Base-by-base conservation (phyloP, 129 eudicot species). In the Ambrosia artemisiifolia region DNA sequence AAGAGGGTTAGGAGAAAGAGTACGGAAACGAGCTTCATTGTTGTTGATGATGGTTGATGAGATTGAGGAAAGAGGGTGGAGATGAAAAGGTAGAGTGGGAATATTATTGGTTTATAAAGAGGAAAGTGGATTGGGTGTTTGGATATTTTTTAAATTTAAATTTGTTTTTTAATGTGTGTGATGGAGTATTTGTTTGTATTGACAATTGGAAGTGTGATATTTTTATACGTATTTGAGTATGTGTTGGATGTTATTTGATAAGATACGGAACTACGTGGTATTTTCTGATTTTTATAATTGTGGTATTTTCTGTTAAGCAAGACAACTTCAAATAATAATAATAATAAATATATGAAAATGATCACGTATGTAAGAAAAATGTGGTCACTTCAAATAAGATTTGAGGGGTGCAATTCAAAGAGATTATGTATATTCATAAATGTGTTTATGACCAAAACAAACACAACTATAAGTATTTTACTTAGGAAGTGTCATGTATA, bases 1-100 rank as follows among this genome's bases (percentile, higher is more conserved):
- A 85, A 78, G 63, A 78, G 67, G 13, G 79, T 6, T 43, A 84
- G 36, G 16, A 82, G 69, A 60, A 75, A 59, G 55, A 65, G 75
- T 65, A 84, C 81, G 32, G 74, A 34, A 24, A 70, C 5, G 48
- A 62, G 28, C 49, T 66, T 71, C 74, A 76, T 74, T 65, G 33
- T 68, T 75, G 62, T 16, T 14, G 62, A 18, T 49, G 67, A 40
- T 24, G 28, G 28, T 24, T 24, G 79, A 33, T 42, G 70, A 14
- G 46, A 47, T n/a, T 40, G 44, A 40, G 44, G 28, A 28, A 49
- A 36, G 51, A 30, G 49, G 17, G 44, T 75, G 55, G 78, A 71
- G 48, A 24, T 34, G 36, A 53, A 19, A 43, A 4, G 62, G 46
- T 46, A 46, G 30, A 50, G 64, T 24, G 67, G 4, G 11, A 36